Base-by-base conservation (phyloP, 2,329 filamentous ascomycete species). In the Colletotrichum tanaceti region DNA sequence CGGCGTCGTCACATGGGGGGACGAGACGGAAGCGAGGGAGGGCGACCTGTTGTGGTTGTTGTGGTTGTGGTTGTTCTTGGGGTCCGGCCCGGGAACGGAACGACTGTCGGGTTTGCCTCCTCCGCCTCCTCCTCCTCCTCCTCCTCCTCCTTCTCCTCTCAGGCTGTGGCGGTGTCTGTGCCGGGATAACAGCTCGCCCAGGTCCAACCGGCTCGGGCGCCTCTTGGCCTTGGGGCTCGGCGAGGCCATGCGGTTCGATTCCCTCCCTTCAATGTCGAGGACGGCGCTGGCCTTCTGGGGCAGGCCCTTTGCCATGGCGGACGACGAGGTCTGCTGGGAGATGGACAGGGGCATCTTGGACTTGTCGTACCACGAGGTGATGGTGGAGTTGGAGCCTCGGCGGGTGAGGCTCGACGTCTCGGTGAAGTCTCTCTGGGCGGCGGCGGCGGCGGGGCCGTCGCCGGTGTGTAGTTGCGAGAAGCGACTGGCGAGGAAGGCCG, bases 321-420 rank as follows among this genome's bases (percentile, higher is more conserved):
- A 87, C 50, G 81, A 84, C 0, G 86, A 87, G 0, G 87, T 88
- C 74, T 89, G 86, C 72, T 88, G 86, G 1, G 86, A 87, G 68
- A 87, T 83, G n/a, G 84, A 81, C 5, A 88, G 79, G 13, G 86
- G 85, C 55, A 86, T 80, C 72, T 86, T 87, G 5, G 83, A 75
- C 73, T 85, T 85, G 76, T 89, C 86, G 75, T 89, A 89, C 76
- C 84, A 86, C 0, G 86, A 86, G 39, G 79, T 79, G 67, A 88
- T 82, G n/a, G 86, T 88, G 5, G 86, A 87, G 44, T 79, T 83
- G 2, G 87, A 89, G 53, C 81, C 79, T 39, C 82, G 83, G 57
- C 86, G 83, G 47, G 82, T 80, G 43, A 86, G 70, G 63, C 79
- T 83, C 3, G 82, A 82, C 24, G 79, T 79, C 54, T 85, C 82